Percentiles rank a stretch among this genome's conserved stretches.
phyloP scores from a whole-genome alignment of 805 yeast species.

The Metschnikowia continentalis region DNA sequence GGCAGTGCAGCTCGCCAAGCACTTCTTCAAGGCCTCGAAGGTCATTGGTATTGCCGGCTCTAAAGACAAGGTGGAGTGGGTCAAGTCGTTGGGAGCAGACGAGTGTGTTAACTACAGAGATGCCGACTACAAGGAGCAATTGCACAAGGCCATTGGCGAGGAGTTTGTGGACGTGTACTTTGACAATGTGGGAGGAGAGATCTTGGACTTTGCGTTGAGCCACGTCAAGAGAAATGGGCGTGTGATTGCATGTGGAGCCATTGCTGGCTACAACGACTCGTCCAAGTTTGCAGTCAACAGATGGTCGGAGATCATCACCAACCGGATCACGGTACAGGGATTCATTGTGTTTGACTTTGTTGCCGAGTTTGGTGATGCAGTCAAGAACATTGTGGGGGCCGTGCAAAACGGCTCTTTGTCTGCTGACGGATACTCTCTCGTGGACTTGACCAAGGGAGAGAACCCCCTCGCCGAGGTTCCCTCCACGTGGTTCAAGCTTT shows the following conservation, averaged over 20 bases:
- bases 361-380: conserved; percentile 35
- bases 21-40: conserved; percentile 47
- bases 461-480: conserved; percentile 14
- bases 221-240: conserved; percentile 38
- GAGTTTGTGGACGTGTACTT: conserved; percentile 50
- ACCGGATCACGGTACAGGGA: conserved; percentile 51
- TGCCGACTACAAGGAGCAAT: conserved; percentile 22
- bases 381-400: conserved; percentile 30
- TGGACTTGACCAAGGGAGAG: conserved; percentile 36
- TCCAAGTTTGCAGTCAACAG: conserved; percentile 33
- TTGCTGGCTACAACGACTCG: conserved; percentile 52
- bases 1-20: conserved; percentile 54
- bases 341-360: conserved; percentile 46
- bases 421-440: conserved; percentile 33
- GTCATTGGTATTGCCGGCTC: conserved; percentile 65
- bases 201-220: conserved; percentile 43
- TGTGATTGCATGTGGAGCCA: conserved; percentile 61
- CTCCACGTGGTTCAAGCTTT: conserved; percentile 15
- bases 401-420: conserved; percentile 41
- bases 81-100: conserved; percentile 53
- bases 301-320: conserved; percentile 44
- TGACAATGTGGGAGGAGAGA: conserved; percentile 64
- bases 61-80: conserved; percentile 48
- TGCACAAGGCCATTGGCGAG: conserved; percentile 35
- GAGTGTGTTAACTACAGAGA: conserved; percentile 52